Percentiles rank a stretch among this genome's conserved stretches.
Conservation (phyloP, 1,284 basidiomycete species). For the Erythrobasidium hasegawianum region DNA sequence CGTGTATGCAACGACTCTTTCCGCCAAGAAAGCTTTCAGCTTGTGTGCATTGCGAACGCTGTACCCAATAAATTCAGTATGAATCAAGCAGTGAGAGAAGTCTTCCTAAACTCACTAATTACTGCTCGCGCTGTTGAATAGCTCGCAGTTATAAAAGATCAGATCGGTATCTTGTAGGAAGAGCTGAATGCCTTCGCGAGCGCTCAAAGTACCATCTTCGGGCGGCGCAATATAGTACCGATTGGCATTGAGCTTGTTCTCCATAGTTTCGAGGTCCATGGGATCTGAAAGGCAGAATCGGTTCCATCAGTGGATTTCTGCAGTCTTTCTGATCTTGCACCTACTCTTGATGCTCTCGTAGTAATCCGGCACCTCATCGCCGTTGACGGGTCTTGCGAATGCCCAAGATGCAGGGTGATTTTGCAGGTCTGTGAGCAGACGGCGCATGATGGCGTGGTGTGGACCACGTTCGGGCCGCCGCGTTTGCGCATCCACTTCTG, state of each 20-base stretch:
- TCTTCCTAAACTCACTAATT: slow-evolving; percentile 70
- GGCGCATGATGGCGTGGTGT: slow-evolving; percentile 67
- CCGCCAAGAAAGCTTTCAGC: slow-evolving; percentile 59
- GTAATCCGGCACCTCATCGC: slow-evolving; percentile 74
- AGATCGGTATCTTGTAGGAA: slow-evolving; percentile 51
- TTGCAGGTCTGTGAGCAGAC: slow-evolving; percentile 76
- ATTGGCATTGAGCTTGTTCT: slow-evolving; percentile 78
- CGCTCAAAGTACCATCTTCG: slow-evolving; percentile 65
- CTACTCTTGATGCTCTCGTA: slow-evolving; percentile 52
- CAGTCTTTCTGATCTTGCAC: too few relatives aligned
- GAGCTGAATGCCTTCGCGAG: slow-evolving; percentile 16
- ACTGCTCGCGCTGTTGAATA: slow-evolving; percentile 81
- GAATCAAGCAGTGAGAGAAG: too few relatives aligned
- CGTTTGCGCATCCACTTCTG: slow-evolving; percentile 70
- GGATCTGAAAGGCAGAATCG: too few relatives aligned
- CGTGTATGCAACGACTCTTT: slow-evolving; percentile 39
- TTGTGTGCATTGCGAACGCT: slow-evolving; percentile 62
- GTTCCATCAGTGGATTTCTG: too few relatives aligned
- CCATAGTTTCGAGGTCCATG: slow-evolving; percentile 93
- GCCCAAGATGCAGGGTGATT: slow-evolving; percentile 82
- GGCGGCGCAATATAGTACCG: slow-evolving; percentile 70
- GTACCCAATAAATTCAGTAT: neutral
- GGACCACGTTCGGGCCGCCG: slow-evolving; percentile 58
- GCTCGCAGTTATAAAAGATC: slow-evolving; percentile 85
- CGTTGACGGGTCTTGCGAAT: slow-evolving; percentile 75